A percentile compares a stretch with the other conserved stretches of the same genome.
phyloP scores from a whole-genome alignment of 768 basidiomycete species.

The Pleurotus citrinopileatus region DNA sequence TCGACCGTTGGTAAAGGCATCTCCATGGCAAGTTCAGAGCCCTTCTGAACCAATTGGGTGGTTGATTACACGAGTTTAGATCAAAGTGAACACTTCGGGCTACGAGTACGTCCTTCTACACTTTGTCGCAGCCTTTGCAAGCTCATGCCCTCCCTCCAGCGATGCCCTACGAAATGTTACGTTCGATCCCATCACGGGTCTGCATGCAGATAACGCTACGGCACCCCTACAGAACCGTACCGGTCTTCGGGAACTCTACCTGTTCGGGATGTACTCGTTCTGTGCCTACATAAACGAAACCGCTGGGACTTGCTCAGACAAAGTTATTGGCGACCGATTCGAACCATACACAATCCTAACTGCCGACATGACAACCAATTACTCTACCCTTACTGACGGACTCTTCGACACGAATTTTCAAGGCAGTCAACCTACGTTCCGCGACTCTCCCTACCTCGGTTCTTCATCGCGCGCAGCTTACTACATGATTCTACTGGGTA shows the following conservation, averaged over 20 bases:
- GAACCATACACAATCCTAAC: constrained; percentile 63
- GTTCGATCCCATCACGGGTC: constrained; percentile 53
- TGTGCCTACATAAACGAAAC: constrained; percentile 71
- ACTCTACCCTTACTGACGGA: constrained; percentile 48
- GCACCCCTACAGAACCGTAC: constrained; percentile 51
- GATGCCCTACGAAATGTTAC: constrained; percentile 46
- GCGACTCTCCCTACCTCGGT: constrained; percentile 60
- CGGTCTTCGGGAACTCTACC: constrained; percentile 70
- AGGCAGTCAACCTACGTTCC: constrained; percentile 36
- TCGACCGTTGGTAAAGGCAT: constrained; percentile 68
- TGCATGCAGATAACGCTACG: constrained; percentile 67
- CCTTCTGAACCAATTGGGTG: constrained; percentile 3
- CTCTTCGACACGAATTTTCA: constrained; percentile 42
- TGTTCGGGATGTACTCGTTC: constrained; percentile 79
- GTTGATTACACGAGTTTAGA: constrained; percentile 34
- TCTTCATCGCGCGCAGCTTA: constrained; percentile 67
- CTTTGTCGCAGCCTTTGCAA: constrained; percentile 4
- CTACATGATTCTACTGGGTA: constrained; percentile 72
- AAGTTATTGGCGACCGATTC: constrained; percentile 56
- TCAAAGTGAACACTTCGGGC: constrained; percentile 62
- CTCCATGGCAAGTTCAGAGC: constrained; percentile 54
- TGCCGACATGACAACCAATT: constrained; percentile 67
- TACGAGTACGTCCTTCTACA: constrained; percentile 53
- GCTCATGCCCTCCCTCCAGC: constrained; percentile 28
- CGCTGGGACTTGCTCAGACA: constrained; percentile 64